Base-by-base conservation (phyloP, 164 flowering plant species). In the Vitis amurensis region DNA sequence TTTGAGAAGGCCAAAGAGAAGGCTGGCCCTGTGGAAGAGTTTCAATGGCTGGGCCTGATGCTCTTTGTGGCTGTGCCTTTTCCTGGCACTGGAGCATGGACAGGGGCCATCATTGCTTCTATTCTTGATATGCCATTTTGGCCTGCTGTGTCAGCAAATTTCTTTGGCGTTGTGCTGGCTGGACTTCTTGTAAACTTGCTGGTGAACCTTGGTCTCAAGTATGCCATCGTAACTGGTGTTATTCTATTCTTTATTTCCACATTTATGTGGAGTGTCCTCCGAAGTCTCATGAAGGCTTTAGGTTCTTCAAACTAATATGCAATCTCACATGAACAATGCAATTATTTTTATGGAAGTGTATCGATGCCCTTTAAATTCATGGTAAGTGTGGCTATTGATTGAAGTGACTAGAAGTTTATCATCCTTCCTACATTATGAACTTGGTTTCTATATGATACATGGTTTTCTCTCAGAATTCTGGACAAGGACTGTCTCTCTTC, bases 81-180 rank as follows among this genome's bases (percentile, higher is more conserved):
- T 55, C 99, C 98, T 52, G 98, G 99, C 61, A 95, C 99, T 2
- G 99, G 99, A 62, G 99, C 97, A 15, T 93, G 98, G 98, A 90
- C 98, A 2, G 99, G 97, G 56, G 99, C 99, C 65, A 68, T 93
- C 57, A 83, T 95, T 58, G 93, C 98, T 62, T 91, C 98, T 9
- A 68, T 95, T 64, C 89, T 95, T 11, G 95, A 91, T 68, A 88
- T 95, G 97, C 95, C 97, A 11, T 91, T 93, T 71, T 95, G 95
- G 99, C 67, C 89, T 52, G 99, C 83, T 52, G 50, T 90, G 7
- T 79, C 95, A 15, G 92, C 97, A 0, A 90, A 92, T 75, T 84
- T 90, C 69, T 75, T 55, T 57, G 97, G 95, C n/a, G 93, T 92
- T 61, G 88, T 90, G 15, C 51, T 90, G 47, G 98, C 97, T 27